phyloP scores from a whole-genome alignment of 768 basidiomycete species.

The Mycena filopes region DNA sequence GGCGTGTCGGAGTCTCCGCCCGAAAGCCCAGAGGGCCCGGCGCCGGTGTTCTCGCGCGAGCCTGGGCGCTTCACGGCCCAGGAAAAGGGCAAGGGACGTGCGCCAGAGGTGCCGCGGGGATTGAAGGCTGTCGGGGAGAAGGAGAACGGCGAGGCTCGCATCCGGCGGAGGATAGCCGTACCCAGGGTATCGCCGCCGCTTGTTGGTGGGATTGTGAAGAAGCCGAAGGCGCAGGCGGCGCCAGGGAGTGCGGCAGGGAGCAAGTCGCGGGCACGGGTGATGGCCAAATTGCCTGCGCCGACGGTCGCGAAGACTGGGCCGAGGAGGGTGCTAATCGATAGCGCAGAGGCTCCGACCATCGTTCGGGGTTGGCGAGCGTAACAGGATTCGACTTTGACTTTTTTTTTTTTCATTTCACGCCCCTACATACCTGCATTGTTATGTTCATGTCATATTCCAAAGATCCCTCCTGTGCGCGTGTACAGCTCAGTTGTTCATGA shows the following conservation, averaged over 20 bases:
- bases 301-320: slow-evolving; percentile 52
- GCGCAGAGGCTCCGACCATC: slow-evolving; percentile 67
- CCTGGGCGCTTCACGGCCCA: slow-evolving; percentile 46
- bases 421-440: slow-evolving; percentile 11
- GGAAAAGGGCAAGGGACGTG: slow-evolving; percentile 54
- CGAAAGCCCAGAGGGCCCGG: slow-evolving; percentile 59
- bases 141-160: slow-evolving; percentile 24
- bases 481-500: too few species aligned
- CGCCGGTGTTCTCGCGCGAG: slow-evolving; percentile 41
- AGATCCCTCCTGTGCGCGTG: too few species aligned
- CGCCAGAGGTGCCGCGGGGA: slow-evolving; percentile 13
- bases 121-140: slow-evolving; percentile 25
- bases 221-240: slow-evolving; percentile 40
- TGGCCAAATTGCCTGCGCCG: slow-evolving; percentile 44
- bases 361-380: slow-evolving; percentile 62
- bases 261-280: slow-evolving; percentile 33
- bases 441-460: not conserved
- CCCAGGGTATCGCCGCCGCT: slow-evolving; percentile 17
- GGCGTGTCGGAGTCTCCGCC: slow-evolving; percentile 54
- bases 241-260: not conserved
- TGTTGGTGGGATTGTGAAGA: slow-evolving; percentile 34
- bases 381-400: not conserved
- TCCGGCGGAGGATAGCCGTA: slow-evolving; percentile 18
- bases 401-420: not conserved
- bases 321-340: slow-evolving; percentile 74